A percentile compares a stretch with the other conserved stretches of the same genome.
Conservation (phyloP, 1,139 yeast genomes). For the Scheffersomyces quercinus region DNA sequence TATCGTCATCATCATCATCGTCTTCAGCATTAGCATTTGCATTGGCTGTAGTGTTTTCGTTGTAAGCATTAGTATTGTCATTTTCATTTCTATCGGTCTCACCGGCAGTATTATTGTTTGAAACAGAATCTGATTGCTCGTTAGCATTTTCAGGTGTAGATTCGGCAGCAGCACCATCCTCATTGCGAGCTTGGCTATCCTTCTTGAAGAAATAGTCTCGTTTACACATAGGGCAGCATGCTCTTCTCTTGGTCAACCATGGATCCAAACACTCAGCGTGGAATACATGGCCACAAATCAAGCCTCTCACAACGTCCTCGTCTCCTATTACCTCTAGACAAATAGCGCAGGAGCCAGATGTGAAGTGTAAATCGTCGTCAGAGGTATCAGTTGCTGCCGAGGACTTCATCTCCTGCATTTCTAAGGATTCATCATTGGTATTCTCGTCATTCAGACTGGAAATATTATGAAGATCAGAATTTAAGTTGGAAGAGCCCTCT, state of each 20-base stretch:
- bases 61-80: conserved; percentile 9
- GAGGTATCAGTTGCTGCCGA: conserved; percentile 1
- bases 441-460: background rate
- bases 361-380: conserved; percentile 46
- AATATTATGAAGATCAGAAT: conserved; percentile 1
- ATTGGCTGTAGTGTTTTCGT: conserved; percentile 9
- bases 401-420: conserved; percentile 1
- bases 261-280: conserved; percentile 81
- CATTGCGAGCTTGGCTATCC: background rate
- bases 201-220: conserved; percentile 58
- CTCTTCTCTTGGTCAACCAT: conserved; percentile 74
- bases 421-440: conserved; percentile 4
- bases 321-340: conserved; percentile 69
- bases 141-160: conserved; percentile 1
- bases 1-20: conserved; percentile 24
- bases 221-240: conserved; percentile 86
- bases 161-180: background rate
- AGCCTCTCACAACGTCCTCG: conserved; percentile 66
- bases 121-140: conserved; percentile 8
- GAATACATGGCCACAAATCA: conserved; percentile 83
- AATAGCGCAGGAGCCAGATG: conserved; percentile 79
- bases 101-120: conserved; percentile 14
- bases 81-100: conserved; percentile 3
- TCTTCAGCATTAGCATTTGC: conserved; percentile 13
- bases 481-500: conserved; percentile 2